These are phyloP conservation scores for Gossypium bickii DNA, from an alignment of 345 rosid species.

Conservation along the genomic window DNA sequence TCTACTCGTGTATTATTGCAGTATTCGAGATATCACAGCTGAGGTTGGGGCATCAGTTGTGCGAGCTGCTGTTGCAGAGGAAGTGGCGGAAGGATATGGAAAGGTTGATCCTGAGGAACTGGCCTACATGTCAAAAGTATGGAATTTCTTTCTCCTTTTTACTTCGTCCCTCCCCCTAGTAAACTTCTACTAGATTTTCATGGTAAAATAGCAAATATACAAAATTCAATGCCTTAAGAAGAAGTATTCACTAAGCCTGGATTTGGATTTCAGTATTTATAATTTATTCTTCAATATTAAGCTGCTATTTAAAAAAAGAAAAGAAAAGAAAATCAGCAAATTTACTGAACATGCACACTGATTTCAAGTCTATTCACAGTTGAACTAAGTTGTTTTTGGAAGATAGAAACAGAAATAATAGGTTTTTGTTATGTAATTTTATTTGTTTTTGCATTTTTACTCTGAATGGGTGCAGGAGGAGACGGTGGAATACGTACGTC, in stretches of 20 bases:
- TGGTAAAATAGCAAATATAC: neutral
- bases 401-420: no score
- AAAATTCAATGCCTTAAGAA: no score
- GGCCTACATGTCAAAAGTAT: constrained; percentile 75
- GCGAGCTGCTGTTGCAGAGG: constrained; percentile 75
- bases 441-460: neutral
- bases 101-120: constrained; percentile 74
- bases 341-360: no score
- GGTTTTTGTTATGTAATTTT: no score
- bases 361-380: no score
- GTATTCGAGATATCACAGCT: constrained; percentile 85
- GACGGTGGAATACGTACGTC: constrained; percentile 55
- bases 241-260: no score
- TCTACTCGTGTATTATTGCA: constrained; percentile 32
- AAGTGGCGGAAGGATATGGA: constrained; percentile 77
- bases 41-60: constrained; percentile 95
- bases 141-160: neutral
- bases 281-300: no score
- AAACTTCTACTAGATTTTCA: neutral
- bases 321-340: no score
- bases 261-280: no score
- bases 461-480: constrained; percentile 59
- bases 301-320: no score
- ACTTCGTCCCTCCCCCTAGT: neutral
- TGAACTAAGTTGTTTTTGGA: no score